Conservation (phyloP, 164 flowering plant genomes). For the Protea cynaroides region DNA sequence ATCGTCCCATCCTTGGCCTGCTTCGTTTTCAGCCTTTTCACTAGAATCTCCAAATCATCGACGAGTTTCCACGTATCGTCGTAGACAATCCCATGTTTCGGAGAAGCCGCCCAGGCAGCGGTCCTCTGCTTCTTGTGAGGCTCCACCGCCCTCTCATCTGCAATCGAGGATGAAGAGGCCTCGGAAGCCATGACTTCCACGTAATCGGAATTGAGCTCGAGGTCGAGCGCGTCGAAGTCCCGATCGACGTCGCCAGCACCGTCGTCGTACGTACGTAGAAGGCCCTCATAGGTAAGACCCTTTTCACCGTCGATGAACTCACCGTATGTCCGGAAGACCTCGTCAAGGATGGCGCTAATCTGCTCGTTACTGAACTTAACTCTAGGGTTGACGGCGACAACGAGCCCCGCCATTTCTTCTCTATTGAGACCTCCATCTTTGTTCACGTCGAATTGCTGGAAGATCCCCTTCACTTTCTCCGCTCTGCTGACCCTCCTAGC, state of each 20-base stretch:
- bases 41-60: constrained; percentile 83
- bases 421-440: constrained; percentile 84
- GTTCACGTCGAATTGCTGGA: constrained; percentile 76
- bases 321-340: constrained; percentile 85
- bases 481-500: constrained; percentile 73
- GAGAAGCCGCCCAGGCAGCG: constrained; percentile 90
- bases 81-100: constrained; percentile 84
- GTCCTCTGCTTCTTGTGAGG: constrained; percentile 68
- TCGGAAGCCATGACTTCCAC: constrained; percentile 27
- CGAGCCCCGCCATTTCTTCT: constrained; percentile 91
- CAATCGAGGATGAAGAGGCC: constrained; percentile 59
- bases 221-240: constrained; percentile 82
- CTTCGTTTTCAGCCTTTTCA: constrained; percentile 77
- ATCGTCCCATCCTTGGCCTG: constrained; percentile 70
- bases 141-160: constrained; percentile 49
- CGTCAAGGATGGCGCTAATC: constrained; percentile 90
- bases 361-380: constrained; percentile 96
- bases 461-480: constrained; percentile 90
- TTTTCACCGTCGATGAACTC: constrained; percentile 81
- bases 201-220: constrained; percentile 36
- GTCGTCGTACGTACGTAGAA: constrained; percentile 89
- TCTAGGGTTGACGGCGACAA: constrained; percentile 95
- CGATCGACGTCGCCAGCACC: constrained; percentile 99
- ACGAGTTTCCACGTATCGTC: constrained; percentile 95
- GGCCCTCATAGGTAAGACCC: constrained; percentile 77